Base-by-base conservation (phyloP, 306 rosid genomes). In the Abrus precatorius region DNA sequence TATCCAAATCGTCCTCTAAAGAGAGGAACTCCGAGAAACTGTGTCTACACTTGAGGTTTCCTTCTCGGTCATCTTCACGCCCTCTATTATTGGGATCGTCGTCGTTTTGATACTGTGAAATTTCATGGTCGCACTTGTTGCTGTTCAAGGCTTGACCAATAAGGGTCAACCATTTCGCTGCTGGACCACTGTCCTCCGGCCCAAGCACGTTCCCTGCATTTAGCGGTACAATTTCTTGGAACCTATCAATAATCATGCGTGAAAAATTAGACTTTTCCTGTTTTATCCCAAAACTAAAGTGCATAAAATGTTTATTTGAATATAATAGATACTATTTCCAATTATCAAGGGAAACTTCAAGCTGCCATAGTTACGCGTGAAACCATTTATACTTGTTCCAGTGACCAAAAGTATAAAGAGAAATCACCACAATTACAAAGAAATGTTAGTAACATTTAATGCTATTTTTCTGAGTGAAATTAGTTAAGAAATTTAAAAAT, bases 191-290 rank as follows among this genome's bases (percentile, higher is more conserved):
- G 77, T 95, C 97, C 74, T 93, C 97, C 0, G 94, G 92, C 29
- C 97, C 99, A 45, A 95, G 87, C 41, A 95, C 97, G 59, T 95
- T 95, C 28, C 94, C 96, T 0, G 99, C 92, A 10, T 91, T 95
- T 34, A 95, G 83, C 48, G 98, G 99, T 12, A 95, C 99, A 3
- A 95, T 89, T 88, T 95, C 99, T 82, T 95, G 97, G 84, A 93
- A 95, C 91, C 99, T 95, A 80, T 7, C 56, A 14, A 62, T 1
- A 8, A 11, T 7, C 45, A 33, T 5, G 38, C 1, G 7, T 45
- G 6, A 14, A 11, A 36, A 10, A 47, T 75, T 36, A 47, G 74
- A 9, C n/a, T 75, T 34, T 3, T 49, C 34, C 11, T 12, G 7
- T 70, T 55, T 47, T 33, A 38, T 38, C 69, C 48, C 3, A 32